A percentile compares a stretch with the other conserved stretches of the same genome.
Conservation (phyloP, 1,139 yeast genomes). For the Debaryomyces sp. region DNA sequence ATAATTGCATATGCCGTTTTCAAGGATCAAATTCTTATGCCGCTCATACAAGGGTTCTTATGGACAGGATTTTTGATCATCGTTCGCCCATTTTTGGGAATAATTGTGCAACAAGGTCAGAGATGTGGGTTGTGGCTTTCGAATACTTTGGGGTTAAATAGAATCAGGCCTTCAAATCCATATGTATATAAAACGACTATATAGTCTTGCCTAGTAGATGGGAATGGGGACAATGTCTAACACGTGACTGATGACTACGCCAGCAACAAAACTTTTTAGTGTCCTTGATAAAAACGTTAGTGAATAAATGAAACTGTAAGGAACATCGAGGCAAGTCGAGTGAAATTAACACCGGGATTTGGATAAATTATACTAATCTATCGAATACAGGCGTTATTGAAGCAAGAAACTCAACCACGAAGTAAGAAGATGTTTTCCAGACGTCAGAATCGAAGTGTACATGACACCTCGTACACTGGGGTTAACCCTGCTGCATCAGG, state of each 20-base stretch:
- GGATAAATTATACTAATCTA: neutral
- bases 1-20: constrained; percentile 57
- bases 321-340: constrained; percentile 2
- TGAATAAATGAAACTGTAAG: neutral
- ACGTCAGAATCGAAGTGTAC: constrained; percentile 35
- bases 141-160: constrained; percentile 27
- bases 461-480: constrained; percentile 47
- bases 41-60: constrained; percentile 52
- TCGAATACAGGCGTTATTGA: neutral
- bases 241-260: constrained; percentile 8
- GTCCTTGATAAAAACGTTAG: constrained; percentile 2
- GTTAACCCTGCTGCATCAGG: constrained; percentile 41
- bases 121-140: constrained; percentile 32
- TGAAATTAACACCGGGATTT: neutral
- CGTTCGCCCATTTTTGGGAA: constrained; percentile 31
- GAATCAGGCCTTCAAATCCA: constrained; percentile 7
- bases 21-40: constrained; percentile 70
- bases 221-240: neutral
- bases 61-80: constrained; percentile 40
- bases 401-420: neutral
- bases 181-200: constrained; percentile 5
- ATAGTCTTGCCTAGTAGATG: constrained; percentile 2
- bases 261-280: constrained; percentile 7
- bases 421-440: constrained; percentile 33
- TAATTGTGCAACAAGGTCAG: constrained; percentile 34